phyloP scores from a whole-genome alignment of 371 early-diverging fungal species.

The Dichotomocladium elegans region DNA sequence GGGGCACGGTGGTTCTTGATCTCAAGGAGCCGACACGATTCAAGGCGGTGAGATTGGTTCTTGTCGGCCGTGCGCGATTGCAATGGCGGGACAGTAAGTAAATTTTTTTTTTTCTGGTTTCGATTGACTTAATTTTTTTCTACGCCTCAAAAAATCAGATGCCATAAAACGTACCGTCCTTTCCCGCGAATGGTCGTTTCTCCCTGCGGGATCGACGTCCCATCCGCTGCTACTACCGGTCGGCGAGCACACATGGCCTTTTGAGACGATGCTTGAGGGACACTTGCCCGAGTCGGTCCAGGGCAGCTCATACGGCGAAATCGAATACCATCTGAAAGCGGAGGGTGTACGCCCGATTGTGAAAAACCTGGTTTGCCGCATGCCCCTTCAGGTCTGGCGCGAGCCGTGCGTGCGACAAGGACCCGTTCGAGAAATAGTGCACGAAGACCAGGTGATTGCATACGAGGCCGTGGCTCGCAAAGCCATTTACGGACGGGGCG shows the following conservation, averaged over 20 bases:
- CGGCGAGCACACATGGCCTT: conserved; percentile 27
- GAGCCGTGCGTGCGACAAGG: conserved; percentile 6
- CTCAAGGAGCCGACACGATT: conserved; percentile 20
- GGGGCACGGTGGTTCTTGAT: conserved; percentile 23
- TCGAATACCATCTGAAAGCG: conserved; percentile 39
- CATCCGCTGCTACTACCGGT: not conserved
- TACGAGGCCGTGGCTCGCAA: conserved; percentile 24
- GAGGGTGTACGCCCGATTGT: conserved; percentile 31
- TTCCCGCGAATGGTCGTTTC: not conserved
- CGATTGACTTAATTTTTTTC: no score
- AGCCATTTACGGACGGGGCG: conserved; percentile 20
- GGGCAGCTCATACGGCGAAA: conserved; percentile 23
- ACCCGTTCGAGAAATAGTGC: not conserved
- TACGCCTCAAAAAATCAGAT: no score
- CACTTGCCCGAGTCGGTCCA: conserved; percentile 34
- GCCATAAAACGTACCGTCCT: not conserved
- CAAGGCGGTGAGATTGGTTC: conserved; percentile 22
- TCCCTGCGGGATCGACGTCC: not conserved
- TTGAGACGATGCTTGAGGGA: conserved; percentile 36
- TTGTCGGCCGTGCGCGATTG: conserved; percentile 24
- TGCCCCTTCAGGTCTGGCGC: conserved; percentile 8
- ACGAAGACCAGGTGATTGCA: conserved; percentile 1
- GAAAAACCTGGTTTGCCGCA: conserved; percentile 15
- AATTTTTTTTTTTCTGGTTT: no score
- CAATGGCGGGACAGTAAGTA: conserved; percentile 31